phyloP scores from a whole-genome alignment of 2,329 filamentous ascomycete genomes.

The Sporothrix brunneoviolacea region DNA sequence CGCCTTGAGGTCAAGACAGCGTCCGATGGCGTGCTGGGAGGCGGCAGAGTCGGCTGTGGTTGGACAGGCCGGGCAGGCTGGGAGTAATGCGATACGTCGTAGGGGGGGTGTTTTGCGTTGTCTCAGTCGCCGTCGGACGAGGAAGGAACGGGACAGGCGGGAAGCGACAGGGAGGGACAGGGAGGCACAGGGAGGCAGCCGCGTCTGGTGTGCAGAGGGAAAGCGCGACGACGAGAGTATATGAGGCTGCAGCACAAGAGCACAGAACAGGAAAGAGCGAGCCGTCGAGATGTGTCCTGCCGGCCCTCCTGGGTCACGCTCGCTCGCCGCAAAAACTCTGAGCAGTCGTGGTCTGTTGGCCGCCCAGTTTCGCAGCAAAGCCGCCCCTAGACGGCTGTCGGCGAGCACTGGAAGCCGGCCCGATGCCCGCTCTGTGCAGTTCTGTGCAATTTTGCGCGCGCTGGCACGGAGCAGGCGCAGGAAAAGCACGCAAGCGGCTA shows the following conservation, averaged over 20 bases:
- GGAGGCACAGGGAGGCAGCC: too few relatives aligned
- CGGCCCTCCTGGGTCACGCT: too few relatives aligned
- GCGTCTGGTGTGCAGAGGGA: too few relatives aligned
- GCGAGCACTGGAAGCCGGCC: neutral
- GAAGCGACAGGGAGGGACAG: neutral
- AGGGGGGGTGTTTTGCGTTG: neutral
- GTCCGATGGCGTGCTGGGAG: constrained; percentile 19
- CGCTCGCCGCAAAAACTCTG: too few relatives aligned
- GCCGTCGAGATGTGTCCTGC: neutral
- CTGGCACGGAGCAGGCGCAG: neutral
- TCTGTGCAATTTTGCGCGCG: neutral
- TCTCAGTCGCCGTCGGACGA: neutral
- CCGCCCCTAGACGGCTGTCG: neutral
- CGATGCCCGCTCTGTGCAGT: constrained; percentile 4
- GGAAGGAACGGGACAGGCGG: neutral
- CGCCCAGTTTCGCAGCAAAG: too few relatives aligned
- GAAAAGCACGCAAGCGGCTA: constrained; percentile 17
- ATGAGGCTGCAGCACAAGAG: too few relatives aligned
- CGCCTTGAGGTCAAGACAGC: constrained; percentile 14
- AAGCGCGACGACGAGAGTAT: too few relatives aligned
- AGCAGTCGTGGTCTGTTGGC: too few relatives aligned
- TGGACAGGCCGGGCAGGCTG: neutral
- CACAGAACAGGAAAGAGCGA: neutral
- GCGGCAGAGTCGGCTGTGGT: neutral
- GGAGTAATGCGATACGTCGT: too few relatives aligned